Evolutionary conservation across 352 stramenopile species (phyloP).

Genomic region (Globisporangium solare): DNA sequence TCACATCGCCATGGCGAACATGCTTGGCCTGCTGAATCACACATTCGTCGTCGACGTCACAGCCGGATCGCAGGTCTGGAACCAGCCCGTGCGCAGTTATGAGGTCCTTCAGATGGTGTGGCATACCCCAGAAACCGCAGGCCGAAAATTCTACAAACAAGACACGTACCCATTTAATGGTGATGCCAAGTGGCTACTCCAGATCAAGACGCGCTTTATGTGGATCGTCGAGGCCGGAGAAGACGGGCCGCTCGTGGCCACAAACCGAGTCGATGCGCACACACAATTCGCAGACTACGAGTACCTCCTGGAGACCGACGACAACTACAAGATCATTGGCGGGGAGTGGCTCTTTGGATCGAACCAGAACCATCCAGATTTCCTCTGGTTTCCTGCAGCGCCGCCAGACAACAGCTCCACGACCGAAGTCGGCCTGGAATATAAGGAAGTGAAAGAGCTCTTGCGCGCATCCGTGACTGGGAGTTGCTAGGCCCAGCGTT

Average conservation of each 20-base stretch:
- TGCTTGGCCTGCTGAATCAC: slow-evolving; percentile 41
- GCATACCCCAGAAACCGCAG: slow-evolving; percentile 29
- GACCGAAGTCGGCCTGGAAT: slow-evolving; percentile 42
- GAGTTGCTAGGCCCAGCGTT: slow-evolving; percentile 42
- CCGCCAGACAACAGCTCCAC: slow-evolving; percentile 30
- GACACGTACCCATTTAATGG: slow-evolving; percentile 64
- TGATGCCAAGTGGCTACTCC: slow-evolving; percentile 41
- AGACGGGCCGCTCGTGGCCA: slow-evolving; percentile 48
- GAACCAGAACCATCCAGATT: slow-evolving; percentile 56
- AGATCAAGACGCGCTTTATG: slow-evolving; percentile 52
- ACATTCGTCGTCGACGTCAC: slow-evolving; percentile 55
- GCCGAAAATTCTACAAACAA: slow-evolving; percentile 38
- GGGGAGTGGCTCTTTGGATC: slow-evolving; percentile 62
- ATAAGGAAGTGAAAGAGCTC: slow-evolving; percentile 42
- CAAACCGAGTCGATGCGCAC: slow-evolving; percentile 36
- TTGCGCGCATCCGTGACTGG: slow-evolving; percentile 27
- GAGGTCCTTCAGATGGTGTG: slow-evolving; percentile 42
- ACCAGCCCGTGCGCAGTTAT: slow-evolving; percentile 45
- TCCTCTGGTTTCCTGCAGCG: slow-evolving; percentile 58
- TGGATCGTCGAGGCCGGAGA: slow-evolving; percentile 54
- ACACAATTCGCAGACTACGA: slow-evolving; percentile 59
- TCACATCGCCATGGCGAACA: slow-evolving; percentile 46
- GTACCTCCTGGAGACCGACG: slow-evolving; percentile 66
- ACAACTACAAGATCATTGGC: slow-evolving; percentile 55
- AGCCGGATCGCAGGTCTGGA: slow-evolving; percentile 56